Base-by-base conservation (phyloP, 2,329 filamentous ascomycete genomes). In the Trichoderma koningiopsis region DNA sequence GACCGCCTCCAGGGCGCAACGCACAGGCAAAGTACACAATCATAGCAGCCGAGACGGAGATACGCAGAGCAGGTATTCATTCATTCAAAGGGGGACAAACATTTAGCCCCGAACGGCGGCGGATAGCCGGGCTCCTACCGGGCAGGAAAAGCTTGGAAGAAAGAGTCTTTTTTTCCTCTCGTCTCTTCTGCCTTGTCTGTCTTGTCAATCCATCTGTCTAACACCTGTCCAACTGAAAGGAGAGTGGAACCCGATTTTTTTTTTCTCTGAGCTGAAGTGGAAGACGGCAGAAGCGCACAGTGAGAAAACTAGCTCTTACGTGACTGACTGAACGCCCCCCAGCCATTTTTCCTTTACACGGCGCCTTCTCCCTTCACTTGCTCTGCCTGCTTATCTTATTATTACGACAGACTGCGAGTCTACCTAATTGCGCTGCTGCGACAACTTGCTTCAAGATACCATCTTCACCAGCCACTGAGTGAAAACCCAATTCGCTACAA, bases 291-390 rank as follows among this genome's bases (percentile, higher is more conserved):
- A 58, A 22, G 29, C 56, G 29, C 56, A 58, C 56, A 58, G 56
- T 29, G 56, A 60, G 57, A 60, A 6, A 60, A 6, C n/a, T n/a
- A 43, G 33, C 33, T 43, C 40, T 43, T 43, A 43, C 40, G 40
- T 43, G 40, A 24, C 40, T 43, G 19, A 16, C 27, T 27, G 27
- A 27, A 27, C 27, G 10, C 22, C 47, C 47, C 56, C 57, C 37
- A 43, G 57, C 33, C 33, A 35, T 43, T 60, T 59, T 40, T 16
- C 57, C 43, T 60, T 43, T 60, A 63, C 60, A 60, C 57, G 57
- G 22, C 19, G 33, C 35, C 22, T 22, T 24, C 57, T 43, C 57
- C 33, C 24, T 60, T 60, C n/a, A 29, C 52, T 7, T 16, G 52
- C 24, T 55, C 19, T 43, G 37, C 37, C 33, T 35, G 35, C 35